Evolutionary conservation across 2,329 filamentous ascomycete species (phyloP).

Genomic region (Stenocarpella maydis): DNA sequence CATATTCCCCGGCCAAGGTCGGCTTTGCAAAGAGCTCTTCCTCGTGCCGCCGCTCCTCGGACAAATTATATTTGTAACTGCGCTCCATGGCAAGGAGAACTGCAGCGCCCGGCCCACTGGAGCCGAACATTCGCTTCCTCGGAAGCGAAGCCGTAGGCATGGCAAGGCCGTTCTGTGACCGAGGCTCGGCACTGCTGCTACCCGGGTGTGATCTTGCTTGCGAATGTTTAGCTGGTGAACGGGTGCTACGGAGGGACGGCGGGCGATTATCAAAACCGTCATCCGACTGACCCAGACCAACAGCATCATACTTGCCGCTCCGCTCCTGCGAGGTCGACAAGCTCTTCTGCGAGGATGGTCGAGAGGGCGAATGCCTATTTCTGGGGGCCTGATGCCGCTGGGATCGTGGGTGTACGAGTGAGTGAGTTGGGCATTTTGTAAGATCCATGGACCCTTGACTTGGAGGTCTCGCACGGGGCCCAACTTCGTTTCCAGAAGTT

Average conservation of each 20-base stretch:
- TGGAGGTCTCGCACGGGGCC: background rate
- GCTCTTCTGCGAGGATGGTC: background rate
- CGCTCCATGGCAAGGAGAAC: constrained; percentile 43
- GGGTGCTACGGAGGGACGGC: background rate
- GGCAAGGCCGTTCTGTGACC: background rate
- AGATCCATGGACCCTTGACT: too few relatives aligned
- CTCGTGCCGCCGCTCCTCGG: constrained; percentile 32
- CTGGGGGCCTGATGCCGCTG: background rate
- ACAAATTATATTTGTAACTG: constrained; percentile 43
- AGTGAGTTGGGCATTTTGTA: background rate
- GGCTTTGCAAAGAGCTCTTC: constrained; percentile 19
- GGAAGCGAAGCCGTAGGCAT: constrained; percentile 34
- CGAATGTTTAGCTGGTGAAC: background rate
- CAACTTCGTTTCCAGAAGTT: background rate
- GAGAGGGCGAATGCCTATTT: background rate
- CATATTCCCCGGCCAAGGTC: background rate
- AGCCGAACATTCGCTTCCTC: constrained; percentile 47
- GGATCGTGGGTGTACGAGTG: background rate
- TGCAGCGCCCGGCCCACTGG: constrained; percentile 41
- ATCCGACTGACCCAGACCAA: background rate
- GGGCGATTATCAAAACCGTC: background rate
- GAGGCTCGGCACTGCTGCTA: background rate
- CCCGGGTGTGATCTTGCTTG: background rate
- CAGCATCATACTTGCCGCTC: background rate
- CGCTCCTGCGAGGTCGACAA: background rate